Evolutionary conservation across 208 protist genomes (phyloP), one percentile per base, ranked within the genome.

Genomic region (Wallacemonas sp.): DNA sequence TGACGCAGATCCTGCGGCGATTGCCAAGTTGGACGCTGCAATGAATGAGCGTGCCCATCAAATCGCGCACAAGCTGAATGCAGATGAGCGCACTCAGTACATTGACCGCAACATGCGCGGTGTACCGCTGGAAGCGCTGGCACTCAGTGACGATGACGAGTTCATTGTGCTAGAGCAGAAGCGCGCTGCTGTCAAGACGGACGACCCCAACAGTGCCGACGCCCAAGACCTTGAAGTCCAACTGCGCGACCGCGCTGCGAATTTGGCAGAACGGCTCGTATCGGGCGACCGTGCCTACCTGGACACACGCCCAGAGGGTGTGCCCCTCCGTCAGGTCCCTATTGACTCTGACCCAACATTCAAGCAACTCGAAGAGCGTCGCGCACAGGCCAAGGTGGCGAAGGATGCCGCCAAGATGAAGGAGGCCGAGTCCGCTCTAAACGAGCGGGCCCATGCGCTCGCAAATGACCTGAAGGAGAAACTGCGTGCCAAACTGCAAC

Each of bases 341-440:
- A 59, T 91, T 14, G 76, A 86, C 47, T 61, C 55, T 11, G 84
- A 91, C 41, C 56, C 62, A 27, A 49, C 46, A 47, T 91, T 91
- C 49, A 47, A 58, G 19, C 62, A 75, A 27, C 67, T 91, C 6
- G 84, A 91, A 53, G 68, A 77, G 55, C 72, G 82, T 65, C 70
- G 84, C 11, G 80, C 80, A 41, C 51, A 72, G 56, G 47, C 41
- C 45, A 39, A 49, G 54, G 26, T 65, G 33, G 34, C 42, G 46
- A 68, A 72, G 39, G 38, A 53, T 27, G 22, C 51, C 31, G 74
- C 62, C 26, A 45, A 75, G n/a, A 71, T 88, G 27, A 39, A 54
- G 21, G 67, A 55, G n/a, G 66, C 82, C 31, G 84, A 90, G 72
- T 72, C 75, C 9, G 61, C 80, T 54, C 72, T 92, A 73, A 85